Conservation (phyloP, 1,284 basidiomycete genomes). For the Naganishia sp. region DNA sequence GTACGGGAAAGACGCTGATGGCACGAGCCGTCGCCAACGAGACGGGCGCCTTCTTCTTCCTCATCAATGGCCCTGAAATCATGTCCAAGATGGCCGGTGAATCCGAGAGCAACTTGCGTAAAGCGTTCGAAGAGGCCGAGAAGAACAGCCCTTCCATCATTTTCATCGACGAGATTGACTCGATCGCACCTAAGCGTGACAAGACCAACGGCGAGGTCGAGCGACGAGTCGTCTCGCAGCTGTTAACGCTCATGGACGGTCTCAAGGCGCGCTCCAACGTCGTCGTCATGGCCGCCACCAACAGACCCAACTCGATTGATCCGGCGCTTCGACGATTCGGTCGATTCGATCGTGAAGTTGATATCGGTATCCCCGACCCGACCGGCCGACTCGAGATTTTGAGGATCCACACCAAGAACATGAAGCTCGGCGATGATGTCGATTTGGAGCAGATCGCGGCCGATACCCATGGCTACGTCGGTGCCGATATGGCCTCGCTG, state of each 20-base stretch:
- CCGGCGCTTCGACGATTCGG: constrained; percentile 97
- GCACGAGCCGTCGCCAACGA: constrained; percentile 98
- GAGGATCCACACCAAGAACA: constrained; percentile 99
- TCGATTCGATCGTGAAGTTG: constrained; percentile 98
- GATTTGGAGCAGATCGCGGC: constrained; percentile 98
- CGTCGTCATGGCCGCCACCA: constrained; percentile 99
- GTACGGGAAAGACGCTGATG: constrained; percentile 98
- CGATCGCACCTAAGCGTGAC: constrained; percentile 98
- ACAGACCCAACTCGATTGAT: constrained; percentile 98
- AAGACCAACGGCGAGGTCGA: constrained; percentile 99
- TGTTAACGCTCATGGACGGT: constrained; percentile 98
- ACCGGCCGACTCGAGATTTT: constrained; percentile 98
- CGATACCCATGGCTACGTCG: constrained; percentile 98
- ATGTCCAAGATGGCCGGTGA: constrained; percentile 99
- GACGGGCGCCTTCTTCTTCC: constrained; percentile 99
- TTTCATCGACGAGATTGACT: constrained; percentile 99
- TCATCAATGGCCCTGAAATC: constrained; percentile 99
- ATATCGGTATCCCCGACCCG: constrained; percentile 98
- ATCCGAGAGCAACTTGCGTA: constrained; percentile 92
- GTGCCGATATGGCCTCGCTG: constrained; percentile 93
- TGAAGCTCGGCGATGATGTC: constrained; percentile 97
- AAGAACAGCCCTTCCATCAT: constrained; percentile 99
- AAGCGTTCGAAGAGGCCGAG: constrained; percentile 98
- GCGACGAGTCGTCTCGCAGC: constrained; percentile 96
- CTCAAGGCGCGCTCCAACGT: constrained; percentile 98